Conservation (phyloP, 225 moss, liverwort and hornwort genomes). For the Neckera pumila region DNA sequence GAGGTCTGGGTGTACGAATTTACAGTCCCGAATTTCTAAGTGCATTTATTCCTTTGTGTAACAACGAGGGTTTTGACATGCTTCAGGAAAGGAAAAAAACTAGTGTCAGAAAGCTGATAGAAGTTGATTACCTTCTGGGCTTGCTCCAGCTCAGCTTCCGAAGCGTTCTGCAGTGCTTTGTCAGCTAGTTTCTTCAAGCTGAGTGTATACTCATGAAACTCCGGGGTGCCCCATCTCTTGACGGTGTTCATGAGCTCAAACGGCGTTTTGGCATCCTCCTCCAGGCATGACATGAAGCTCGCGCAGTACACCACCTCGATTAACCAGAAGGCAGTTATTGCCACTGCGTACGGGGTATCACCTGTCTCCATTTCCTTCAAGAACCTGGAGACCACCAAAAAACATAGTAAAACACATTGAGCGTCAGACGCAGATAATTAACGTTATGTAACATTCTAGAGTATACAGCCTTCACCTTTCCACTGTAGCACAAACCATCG, state of each 20-base stretch:
- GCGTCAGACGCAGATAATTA: not conserved
- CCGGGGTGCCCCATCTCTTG: conserved; percentile 71
- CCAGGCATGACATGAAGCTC: conserved; percentile 75
- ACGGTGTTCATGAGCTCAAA: conserved; percentile 62
- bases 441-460: not conserved
- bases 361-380: conserved; percentile 31
- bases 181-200: conserved; percentile 42
- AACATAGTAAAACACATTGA: not conserved
- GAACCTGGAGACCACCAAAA: conserved; percentile 17
- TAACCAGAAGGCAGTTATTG: conserved; percentile 53
- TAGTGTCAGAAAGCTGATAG: not conserved
- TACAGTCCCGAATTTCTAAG: not conserved
- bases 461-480: not conserved
- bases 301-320: conserved; percentile 67
- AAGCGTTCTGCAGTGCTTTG: conserved; percentile 46
- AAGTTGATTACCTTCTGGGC: conserved; percentile 9
- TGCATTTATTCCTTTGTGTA: not conserved
- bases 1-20: not conserved
- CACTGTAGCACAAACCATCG: not conserved
- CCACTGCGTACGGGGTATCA: conserved; percentile 43
- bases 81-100: not conserved
- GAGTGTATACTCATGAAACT: conserved; percentile 48
- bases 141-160: conserved; percentile 17
- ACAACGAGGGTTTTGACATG: not conserved
- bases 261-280: conserved; percentile 45